A percentile compares a stretch with the other conserved stretches of the same genome.
Evolutionary conservation across 148 eudicot genomes (phyloP).

Genomic region (Rhododendron simsii): DNA sequence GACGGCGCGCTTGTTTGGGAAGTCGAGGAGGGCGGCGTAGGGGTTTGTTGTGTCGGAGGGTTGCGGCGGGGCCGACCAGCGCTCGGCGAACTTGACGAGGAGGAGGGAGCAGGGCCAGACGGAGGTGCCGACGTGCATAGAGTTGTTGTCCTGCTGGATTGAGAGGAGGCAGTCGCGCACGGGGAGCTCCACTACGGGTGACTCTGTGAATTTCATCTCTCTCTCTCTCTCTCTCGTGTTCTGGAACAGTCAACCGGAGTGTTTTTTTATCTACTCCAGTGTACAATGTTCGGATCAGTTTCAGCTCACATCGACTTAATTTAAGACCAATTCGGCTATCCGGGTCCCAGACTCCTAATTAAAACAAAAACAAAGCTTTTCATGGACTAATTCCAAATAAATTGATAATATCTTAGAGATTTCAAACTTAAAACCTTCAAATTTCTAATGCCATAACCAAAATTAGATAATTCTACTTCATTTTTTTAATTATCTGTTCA

Average conservation of each 20-base stretch:
- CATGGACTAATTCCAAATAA: too few species aligned
- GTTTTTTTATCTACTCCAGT: too few species aligned
- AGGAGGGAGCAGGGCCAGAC: constrained; percentile 93
- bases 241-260: neutral
- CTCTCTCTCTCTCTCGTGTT: neutral
- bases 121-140: constrained; percentile 94
- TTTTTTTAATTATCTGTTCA: too few species aligned
- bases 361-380: too few species aligned
- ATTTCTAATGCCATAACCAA: too few species aligned
- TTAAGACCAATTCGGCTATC: too few species aligned
- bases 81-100: constrained; percentile 88
- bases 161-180: constrained; percentile 45
- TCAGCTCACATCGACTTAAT: too few species aligned
- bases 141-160: constrained; percentile 73
- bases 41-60: constrained; percentile 31
- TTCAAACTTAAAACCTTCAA: too few species aligned
- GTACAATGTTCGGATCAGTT: too few species aligned
- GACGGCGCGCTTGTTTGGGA: constrained; percentile 57
- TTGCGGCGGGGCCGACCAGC: constrained; percentile 39
- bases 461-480: too few species aligned
- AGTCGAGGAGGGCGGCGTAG: constrained; percentile 60
- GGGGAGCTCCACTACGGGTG: constrained; percentile 59
- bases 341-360: too few species aligned
- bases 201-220: constrained; percentile 71
- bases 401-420: too few species aligned